These are phyloP conservation scores for Pythium phragmitis DNA, from an alignment of 352 stramenopile genomes.

Conservation along the genomic window DNA sequence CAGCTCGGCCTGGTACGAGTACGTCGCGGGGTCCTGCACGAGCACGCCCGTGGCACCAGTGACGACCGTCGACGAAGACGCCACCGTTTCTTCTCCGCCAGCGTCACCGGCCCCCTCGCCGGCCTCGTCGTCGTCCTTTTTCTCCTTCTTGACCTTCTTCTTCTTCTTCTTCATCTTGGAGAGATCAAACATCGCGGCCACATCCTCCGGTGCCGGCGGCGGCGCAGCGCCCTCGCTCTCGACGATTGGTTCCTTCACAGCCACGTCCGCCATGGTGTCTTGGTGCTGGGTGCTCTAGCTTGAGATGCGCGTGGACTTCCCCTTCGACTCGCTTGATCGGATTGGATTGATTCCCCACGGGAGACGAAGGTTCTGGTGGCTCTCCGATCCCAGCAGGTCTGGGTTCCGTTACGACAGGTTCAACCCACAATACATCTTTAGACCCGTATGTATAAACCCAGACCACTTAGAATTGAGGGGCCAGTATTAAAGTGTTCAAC, in stretches of 20 bases:
- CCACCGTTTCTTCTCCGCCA: constrained; percentile 28
- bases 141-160: constrained; percentile 86
- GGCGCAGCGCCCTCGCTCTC: constrained; percentile 40
- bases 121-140: constrained; percentile 33
- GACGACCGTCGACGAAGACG: not conserved
- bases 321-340: not conserved
- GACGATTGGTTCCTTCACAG: constrained; percentile 40
- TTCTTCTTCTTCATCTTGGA: constrained; percentile 94
- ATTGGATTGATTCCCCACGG: not conserved
- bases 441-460: no score
- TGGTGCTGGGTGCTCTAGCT: not conserved
- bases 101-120: constrained; percentile 28
- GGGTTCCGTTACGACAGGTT: constrained; percentile 2
- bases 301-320: not conserved
- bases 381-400: constrained; percentile 16
- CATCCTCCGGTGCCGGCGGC: constrained; percentile 73
- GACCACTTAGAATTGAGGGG: not conserved
- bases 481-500: constrained; percentile 1
- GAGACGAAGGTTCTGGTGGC: constrained; percentile 29
- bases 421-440: constrained; percentile 5
- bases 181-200: constrained; percentile 89
- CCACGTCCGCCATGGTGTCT: constrained; percentile 52
- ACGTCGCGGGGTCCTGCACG: constrained; percentile 89
- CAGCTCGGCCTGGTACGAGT: constrained; percentile 95
- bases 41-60: constrained; percentile 37